Conservation (phyloP, 2,329 filamentous ascomycete genomes). For the Xylaria sp. region DNA sequence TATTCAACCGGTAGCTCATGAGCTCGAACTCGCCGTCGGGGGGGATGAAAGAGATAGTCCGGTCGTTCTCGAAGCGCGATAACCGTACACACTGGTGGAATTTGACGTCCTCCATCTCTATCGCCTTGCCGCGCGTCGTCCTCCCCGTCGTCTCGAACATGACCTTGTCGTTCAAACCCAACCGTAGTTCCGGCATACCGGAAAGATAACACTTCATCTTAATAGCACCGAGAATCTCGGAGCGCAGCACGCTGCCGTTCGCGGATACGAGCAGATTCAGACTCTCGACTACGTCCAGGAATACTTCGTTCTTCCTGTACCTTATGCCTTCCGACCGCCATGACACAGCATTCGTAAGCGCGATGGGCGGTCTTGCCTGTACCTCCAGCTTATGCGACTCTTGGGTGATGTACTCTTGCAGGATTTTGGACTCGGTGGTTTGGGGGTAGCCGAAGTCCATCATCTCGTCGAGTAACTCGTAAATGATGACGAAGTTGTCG, state of each 20-base stretch:
- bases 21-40: slow-evolving; percentile 99
- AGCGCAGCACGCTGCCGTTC: slow-evolving; percentile 93
- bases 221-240: slow-evolving; percentile 94
- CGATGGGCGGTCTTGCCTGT: slow-evolving; percentile 94
- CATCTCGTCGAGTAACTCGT: slow-evolving; percentile 99
- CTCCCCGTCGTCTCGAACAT: slow-evolving; percentile 99
- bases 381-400: slow-evolving; percentile 99
- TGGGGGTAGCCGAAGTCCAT: slow-evolving; percentile 99
- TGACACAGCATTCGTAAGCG: slow-evolving; percentile 96
- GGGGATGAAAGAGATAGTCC: slow-evolving; percentile 98
- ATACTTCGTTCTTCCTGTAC: slow-evolving; percentile 99
- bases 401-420: slow-evolving; percentile 99
- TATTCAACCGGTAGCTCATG: slow-evolving; percentile 99
- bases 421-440: slow-evolving; percentile 97
- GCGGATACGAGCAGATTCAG: slow-evolving; percentile 95
- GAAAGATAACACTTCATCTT: slow-evolving; percentile 99
- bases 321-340: slow-evolving; percentile 98
- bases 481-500: slow-evolving; percentile 99
- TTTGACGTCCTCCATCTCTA: slow-evolving; percentile 99
- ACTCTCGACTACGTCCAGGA: slow-evolving; percentile 96
- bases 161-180: slow-evolving; percentile 98
- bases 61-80: slow-evolving; percentile 96
- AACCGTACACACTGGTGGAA: slow-evolving; percentile 98
- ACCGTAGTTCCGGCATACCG: slow-evolving; percentile 94
- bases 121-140: slow-evolving; percentile 93